These are phyloP conservation scores for Tolypocladium pustulatum DNA, from an alignment of 2,329 filamentous ascomycete species.

Conservation along the genomic window DNA sequence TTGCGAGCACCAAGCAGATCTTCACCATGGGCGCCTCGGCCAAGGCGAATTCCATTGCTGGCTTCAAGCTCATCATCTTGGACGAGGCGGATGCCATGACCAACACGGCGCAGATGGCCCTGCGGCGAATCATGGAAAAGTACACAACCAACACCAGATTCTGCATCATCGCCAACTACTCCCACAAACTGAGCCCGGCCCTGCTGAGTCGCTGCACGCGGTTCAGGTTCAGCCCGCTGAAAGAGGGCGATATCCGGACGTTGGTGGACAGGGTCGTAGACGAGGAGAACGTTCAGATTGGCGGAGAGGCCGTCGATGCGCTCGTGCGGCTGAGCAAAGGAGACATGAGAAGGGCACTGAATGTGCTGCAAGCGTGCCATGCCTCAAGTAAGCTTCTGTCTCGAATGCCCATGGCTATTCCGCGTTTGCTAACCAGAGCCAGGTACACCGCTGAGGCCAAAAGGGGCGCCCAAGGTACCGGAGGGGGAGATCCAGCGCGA, in stretches of 20 bases:
- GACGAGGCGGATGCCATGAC: constrained; percentile 99
- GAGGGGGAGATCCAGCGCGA: constrained; percentile 64
- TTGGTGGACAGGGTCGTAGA: constrained; percentile 84
- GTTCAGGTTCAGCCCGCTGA: constrained; percentile 89
- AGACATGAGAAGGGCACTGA: constrained; percentile 90
- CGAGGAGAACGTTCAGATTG: constrained; percentile 78
- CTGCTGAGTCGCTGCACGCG: constrained; percentile 87
- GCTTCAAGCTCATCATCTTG: constrained; percentile 91
- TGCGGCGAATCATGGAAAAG: constrained; percentile 96
- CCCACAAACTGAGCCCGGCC: constrained; percentile 91
- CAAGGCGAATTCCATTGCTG: constrained; percentile 44
- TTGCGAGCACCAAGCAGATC: constrained; percentile 95
- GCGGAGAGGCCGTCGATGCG: constrained; percentile 67
- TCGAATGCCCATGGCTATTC: not conserved
- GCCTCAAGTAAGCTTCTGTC: constrained; percentile 59
- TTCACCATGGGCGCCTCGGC: constrained; percentile 55
- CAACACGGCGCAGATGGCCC: constrained; percentile 94
- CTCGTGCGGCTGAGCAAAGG: constrained; percentile 83
- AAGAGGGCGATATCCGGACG: constrained; percentile 73
- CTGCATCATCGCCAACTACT: constrained; percentile 98
- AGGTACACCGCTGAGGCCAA: constrained; percentile 59
- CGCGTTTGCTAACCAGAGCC: constrained; percentile 3
- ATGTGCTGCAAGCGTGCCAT: constrained; percentile 93
- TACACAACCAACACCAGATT: constrained; percentile 97
- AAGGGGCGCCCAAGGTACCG: constrained; percentile 46